These are phyloP conservation scores for Xylaria venustula DNA, from an alignment of 495 filamentous ascomycete genomes.

Conservation along the genomic window DNA sequence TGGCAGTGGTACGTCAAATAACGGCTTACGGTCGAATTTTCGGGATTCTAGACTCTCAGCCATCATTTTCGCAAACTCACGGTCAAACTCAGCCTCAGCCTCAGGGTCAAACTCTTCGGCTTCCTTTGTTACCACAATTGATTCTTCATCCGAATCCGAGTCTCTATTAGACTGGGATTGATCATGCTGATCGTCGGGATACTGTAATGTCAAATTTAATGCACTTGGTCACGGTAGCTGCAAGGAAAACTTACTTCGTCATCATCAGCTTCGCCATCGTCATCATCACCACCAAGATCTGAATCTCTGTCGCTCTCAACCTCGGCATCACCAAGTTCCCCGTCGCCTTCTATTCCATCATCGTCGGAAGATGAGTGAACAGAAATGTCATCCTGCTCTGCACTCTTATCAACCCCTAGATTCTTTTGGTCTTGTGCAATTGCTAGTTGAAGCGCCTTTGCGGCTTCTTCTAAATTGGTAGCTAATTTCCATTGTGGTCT, in stretches of 20 bases:
- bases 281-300: slow-evolving; percentile 49
- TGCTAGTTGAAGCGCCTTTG: slow-evolving; percentile 79
- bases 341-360: slow-evolving; percentile 60
- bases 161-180: slow-evolving; percentile 47
- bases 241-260: slow-evolving; percentile 12
- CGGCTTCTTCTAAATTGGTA: slow-evolving; percentile 77
- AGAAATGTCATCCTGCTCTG: slow-evolving; percentile 68
- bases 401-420: slow-evolving; percentile 62
- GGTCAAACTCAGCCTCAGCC: slow-evolving; percentile 94
- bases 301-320: slow-evolving; percentile 45
- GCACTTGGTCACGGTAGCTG: neutral
- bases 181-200: slow-evolving; percentile 36
- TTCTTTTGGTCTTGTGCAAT: slow-evolving; percentile 85
- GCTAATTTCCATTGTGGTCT: slow-evolving; percentile 90
- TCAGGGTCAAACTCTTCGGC: slow-evolving; percentile 92
- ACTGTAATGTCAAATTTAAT: slow-evolving; percentile 29
- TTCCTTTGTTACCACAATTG: slow-evolving; percentile 84
- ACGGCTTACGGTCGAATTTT: slow-evolving; percentile 87
- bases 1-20: slow-evolving; percentile 92
- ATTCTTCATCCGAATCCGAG: slow-evolving; percentile 71
- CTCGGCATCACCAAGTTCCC: slow-evolving; percentile 35
- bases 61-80: slow-evolving; percentile 99
- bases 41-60: slow-evolving; percentile 90
- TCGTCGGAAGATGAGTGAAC: slow-evolving; percentile 64
- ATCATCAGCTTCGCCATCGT: slow-evolving; percentile 45